These are phyloP conservation scores for Coprinellus micaceus DNA, from an alignment of 768 basidiomycete genomes.

Conservation along the genomic window DNA sequence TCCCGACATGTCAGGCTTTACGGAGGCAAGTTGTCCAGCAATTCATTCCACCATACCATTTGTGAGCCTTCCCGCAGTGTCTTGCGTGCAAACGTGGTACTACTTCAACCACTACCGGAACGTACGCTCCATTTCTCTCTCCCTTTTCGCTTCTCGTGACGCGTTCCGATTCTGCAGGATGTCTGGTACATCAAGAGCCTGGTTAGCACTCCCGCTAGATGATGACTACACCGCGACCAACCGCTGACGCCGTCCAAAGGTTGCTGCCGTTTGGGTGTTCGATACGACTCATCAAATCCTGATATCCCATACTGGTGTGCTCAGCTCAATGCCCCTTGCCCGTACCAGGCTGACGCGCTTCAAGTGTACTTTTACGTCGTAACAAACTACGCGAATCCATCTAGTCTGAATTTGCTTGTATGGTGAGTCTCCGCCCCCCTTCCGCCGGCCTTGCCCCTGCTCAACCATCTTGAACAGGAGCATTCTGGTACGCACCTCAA, in stretches of 20 bases:
- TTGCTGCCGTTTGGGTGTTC: conserved; percentile 43
- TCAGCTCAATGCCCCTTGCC: not conserved
- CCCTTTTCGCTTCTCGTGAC: conserved; percentile 9
- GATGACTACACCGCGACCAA: not conserved
- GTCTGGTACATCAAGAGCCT: conserved; percentile 51
- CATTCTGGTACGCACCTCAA: conserved; percentile 36
- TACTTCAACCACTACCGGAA: conserved; percentile 48
- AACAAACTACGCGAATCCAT: conserved; percentile 46
- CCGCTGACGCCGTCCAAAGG: conserved; percentile 26
- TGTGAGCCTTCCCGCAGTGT: conserved; percentile 32
- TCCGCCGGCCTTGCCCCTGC: not conserved
- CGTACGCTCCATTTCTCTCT: conserved; percentile 19
- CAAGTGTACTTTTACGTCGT: conserved; percentile 53
- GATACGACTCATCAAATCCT: conserved; percentile 52
- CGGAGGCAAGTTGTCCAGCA: conserved; percentile 38
- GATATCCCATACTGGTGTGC: conserved; percentile 49
- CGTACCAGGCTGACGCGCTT: not conserved
- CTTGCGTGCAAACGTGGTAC: conserved; percentile 54
- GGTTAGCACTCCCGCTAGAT: conserved; percentile 24
- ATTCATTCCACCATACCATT: not conserved
- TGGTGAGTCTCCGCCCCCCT: conserved; percentile 35
- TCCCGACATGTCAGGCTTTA: conserved; percentile 36
- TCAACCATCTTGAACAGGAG: conserved; percentile 34
- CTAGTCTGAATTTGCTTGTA: conserved; percentile 35
- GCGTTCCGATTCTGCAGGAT: conserved; percentile 26